Evolutionary conservation across 2,329 filamentous ascomycete genomes (phyloP), one percentile per base, ranked within the genome.

Genomic region (Berkeleyomyces rouxiae): DNA sequence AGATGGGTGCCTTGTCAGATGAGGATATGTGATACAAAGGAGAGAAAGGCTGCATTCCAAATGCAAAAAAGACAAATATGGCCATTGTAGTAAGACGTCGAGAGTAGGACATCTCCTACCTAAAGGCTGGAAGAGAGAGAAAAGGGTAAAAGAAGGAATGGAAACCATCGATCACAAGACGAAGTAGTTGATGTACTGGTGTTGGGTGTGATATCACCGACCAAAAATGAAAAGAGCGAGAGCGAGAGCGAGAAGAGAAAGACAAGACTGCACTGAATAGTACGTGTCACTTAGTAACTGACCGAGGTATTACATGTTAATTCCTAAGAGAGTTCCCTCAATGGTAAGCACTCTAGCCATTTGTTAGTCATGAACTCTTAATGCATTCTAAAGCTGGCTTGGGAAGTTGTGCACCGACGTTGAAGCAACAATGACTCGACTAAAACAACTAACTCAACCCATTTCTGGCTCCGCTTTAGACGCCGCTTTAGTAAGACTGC

Each of bases 221-320:
- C 23, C 23, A 23, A 23, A 23, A 23, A 23, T 23, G 23, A 23
- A 2, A 23, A 23, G 23, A 23, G 23, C 23, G 37, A 47, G 43
- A 61, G 61, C 16, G 11, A 59, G 55, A 53, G 61, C n/a, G 44
- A 46, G 61, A 55, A 42, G 37, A 43, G 55, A 42, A 5, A 57
- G 51, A 57, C 9, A 37, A 37, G 36, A 37, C 39, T 13, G n/a
- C 13, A 57, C 23, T 4, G 51, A 36, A 33, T 23, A 23, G 23
- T 2, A 23, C 23, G 23, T 23, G 23, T 23, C 23, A 23, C 23
- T 23, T 23, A 23, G 23, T 23, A 23, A 23, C 23, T 23, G 23
- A 23, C 23, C 23, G 23, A 23, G 2, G 23, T 23, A 23, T 23
- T 23, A 23, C 23, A 2, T 23, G 23, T 23, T 23, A 2, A 23